Percentiles rank a stretch among this genome's conserved stretches.
Evolutionary conservation across 225 moss, liverwort and hornwort species (phyloP).

Genomic region (Marchantia polymorpha): DNA sequence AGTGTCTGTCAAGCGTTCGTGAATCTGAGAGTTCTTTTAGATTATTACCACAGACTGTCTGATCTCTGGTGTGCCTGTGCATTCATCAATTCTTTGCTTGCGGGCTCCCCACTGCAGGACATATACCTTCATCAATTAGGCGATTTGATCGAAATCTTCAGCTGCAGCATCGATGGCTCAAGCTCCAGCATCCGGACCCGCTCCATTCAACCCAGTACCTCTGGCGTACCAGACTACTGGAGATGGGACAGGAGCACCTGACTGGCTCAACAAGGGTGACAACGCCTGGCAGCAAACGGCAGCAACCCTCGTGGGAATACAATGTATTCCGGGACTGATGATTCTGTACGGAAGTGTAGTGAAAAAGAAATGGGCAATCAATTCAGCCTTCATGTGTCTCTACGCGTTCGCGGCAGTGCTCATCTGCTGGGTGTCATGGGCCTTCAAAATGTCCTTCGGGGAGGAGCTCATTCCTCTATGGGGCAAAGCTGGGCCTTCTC

Average conservation of each 20-base stretch:
- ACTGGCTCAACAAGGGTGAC: slow-evolving; percentile 46
- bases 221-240: background rate
- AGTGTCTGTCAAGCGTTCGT: no score
- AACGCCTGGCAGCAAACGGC: slow-evolving; percentile 46
- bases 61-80: no score
- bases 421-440: slow-evolving; percentile 39
- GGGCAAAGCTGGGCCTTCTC: slow-evolving; percentile 42
- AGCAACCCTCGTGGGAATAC: slow-evolving; percentile 43
- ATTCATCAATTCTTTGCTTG: no score
- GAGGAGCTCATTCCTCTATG: slow-evolving; percentile 39
- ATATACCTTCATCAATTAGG: no score
- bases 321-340: slow-evolving; percentile 44
- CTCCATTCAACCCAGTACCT: background rate
- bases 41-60: no score
- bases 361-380: slow-evolving; percentile 52
- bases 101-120: no score
- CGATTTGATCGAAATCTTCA: no score
- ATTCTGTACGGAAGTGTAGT: slow-evolving; percentile 47
- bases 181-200: slow-evolving; percentile 7
- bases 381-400: slow-evolving; percentile 47
- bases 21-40: no score
- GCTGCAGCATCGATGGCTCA: no score
- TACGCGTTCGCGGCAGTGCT: slow-evolving; percentile 47
- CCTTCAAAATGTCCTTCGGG: slow-evolving; percentile 48
- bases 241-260: background rate